Percentiles rank a stretch among this genome's conserved stretches.
phyloP scores from a whole-genome alignment of 768 basidiomycete genomes.

The Podaxis sp. region DNA sequence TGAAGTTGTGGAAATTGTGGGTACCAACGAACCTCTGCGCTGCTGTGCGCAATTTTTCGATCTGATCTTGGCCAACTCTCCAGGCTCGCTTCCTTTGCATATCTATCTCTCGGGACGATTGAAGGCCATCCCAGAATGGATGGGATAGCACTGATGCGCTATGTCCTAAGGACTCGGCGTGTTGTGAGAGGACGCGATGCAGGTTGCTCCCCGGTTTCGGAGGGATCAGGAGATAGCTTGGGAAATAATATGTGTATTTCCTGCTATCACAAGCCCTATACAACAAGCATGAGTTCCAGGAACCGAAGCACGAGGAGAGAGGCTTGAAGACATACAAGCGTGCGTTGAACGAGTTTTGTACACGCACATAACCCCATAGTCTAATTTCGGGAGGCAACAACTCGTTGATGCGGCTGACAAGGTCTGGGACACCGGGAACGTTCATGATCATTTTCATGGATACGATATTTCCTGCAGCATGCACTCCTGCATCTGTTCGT shows the following conservation, averaged over 20 bases:
- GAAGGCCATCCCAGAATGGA: constrained; percentile 60
- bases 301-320: constrained; percentile 3
- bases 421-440: constrained; percentile 69
- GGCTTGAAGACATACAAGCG: constrained; percentile 48
- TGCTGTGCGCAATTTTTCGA: constrained; percentile 55
- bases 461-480: constrained; percentile 93
- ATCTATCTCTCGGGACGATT: constrained; percentile 53
- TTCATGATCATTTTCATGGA: constrained; percentile 85
- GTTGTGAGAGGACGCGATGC: constrained; percentile 29
- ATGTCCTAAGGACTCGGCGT: constrained; percentile 24
- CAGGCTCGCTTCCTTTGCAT: constrained; percentile 68
- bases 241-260: constrained; percentile 97
- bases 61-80: constrained; percentile 54
- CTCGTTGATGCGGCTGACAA: constrained; percentile 76
- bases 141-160: constrained; percentile 31
- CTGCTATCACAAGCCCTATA: constrained; percentile 87
- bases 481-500: constrained; percentile 95
- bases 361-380: constrained; percentile 86
- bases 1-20: constrained; percentile 98
- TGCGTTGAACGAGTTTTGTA: constrained; percentile 82
- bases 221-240: constrained; percentile 88
- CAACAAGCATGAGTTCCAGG: constrained; percentile 15
- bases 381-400: constrained; percentile 90
- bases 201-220: constrained; percentile 78
- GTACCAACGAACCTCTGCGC: constrained; percentile 78